Evolutionary conservation across 106 monocot genomes (phyloP).

Genomic region (Dioscorea dumetorum): DNA sequence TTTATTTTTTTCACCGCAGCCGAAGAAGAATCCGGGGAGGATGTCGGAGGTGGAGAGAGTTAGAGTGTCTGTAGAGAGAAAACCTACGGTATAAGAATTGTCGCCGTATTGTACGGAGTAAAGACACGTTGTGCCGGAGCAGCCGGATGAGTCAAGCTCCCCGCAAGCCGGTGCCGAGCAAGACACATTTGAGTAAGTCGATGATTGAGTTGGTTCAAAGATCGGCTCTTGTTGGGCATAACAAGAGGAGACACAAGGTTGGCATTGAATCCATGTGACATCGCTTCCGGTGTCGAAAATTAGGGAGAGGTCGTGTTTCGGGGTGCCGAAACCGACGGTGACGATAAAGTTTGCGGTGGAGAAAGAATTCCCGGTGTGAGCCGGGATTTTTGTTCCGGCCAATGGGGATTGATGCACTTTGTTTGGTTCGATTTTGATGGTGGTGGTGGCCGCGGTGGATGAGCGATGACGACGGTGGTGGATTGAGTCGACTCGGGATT

Average conservation of each 20-base stretch:
- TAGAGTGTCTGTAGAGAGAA: slow-evolving; percentile 12
- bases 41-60: slow-evolving; percentile 9
- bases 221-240: slow-evolving; percentile 14
- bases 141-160: background rate
- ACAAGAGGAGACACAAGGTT: slow-evolving; percentile 18
- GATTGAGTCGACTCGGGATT: slow-evolving; percentile 16
- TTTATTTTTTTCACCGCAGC: slow-evolving; percentile 27
- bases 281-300: slow-evolving; percentile 15
- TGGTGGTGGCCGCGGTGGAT: background rate
- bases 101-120: slow-evolving; percentile 23
- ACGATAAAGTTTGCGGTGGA: background rate
- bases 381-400: background rate
- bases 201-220: slow-evolving; percentile 24
- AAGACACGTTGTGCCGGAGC: slow-evolving; percentile 1
- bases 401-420: background rate
- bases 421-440: background rate
- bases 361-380: background rate
- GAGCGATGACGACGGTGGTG: slow-evolving; percentile 8
- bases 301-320: slow-evolving; percentile 8
- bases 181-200: slow-evolving; percentile 21
- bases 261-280: slow-evolving; percentile 24
- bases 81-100: slow-evolving; percentile 6
- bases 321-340: slow-evolving; percentile 28
- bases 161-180: slow-evolving; percentile 27
- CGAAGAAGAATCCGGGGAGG: slow-evolving; percentile 27